These are phyloP conservation scores for Oropetium thomaeum DNA, from an alignment of 176 grass and related monocot genomes.

Conservation along the genomic window DNA sequence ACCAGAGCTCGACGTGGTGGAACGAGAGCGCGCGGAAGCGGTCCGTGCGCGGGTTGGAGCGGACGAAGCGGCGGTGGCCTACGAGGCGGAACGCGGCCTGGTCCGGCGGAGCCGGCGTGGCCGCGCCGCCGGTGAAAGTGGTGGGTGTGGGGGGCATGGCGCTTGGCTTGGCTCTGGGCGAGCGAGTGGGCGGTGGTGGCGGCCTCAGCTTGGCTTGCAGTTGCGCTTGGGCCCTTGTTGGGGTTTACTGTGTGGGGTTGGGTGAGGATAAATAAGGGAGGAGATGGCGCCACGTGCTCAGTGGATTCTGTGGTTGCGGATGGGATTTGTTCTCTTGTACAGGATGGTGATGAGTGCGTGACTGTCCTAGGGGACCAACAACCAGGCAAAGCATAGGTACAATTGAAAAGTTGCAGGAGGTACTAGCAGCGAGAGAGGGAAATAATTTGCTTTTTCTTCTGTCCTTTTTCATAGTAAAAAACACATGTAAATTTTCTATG, in stretches of 20 bases:
- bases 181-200: background rate
- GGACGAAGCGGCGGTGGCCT: constrained; percentile 48
- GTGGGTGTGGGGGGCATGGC: constrained; percentile 35
- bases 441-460: background rate
- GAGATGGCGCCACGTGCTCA: constrained; percentile 25
- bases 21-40: constrained; percentile 59
- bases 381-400: background rate
- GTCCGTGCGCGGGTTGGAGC: constrained; percentile 57
- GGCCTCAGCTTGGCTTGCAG: background rate
- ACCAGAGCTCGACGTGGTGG: constrained; percentile 96
- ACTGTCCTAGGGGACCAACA: background rate
- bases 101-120: background rate
- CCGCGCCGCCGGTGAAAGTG: constrained; percentile 20
- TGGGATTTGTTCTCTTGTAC: constrained; percentile 28
- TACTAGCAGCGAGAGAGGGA: background rate
- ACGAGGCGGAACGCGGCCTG: constrained; percentile 42
- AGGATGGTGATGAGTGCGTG: constrained; percentile 18
- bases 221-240: background rate
- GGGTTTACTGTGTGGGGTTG: background rate
- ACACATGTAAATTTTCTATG: background rate
- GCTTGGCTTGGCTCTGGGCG: background rate
- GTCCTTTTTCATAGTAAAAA: background rate
- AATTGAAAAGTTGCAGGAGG: background rate
- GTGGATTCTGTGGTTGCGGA: constrained; percentile 15
- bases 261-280: constrained; percentile 21